Evolutionary conservation across 108 stramenopile species (phyloP), one percentile per base, ranked within the genome.

Genomic region (Fragilariopsis cylindrus): DNA sequence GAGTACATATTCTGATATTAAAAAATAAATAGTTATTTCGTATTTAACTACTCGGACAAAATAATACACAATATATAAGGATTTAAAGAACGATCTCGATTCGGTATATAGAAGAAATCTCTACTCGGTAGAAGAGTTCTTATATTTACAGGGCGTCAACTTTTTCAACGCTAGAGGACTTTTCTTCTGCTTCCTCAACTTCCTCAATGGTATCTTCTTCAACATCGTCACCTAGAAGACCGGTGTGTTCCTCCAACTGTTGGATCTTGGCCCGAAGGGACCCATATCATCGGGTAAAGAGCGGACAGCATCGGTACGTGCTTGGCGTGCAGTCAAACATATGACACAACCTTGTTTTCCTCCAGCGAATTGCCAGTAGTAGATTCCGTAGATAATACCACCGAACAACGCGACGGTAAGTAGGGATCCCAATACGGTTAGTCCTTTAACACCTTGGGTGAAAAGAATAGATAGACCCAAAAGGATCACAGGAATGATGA

Each of bases 341-440:
- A 63, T 69, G 54, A 52, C 42, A 46, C 73, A 75, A 49, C 52
- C 71, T 12, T 66, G 67, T 13, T 65, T 73, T 40, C 90, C 88
- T 12, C 83, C 84, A 9, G 79, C 54, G 70, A 68, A 85, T 50
- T 77, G 44, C 88, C 87, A 60, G 77, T 84, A 57, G 84, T 84
- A 79, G 47, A 79, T 12, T 55, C 48, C 72, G 79, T 83, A 81
- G 46, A 54, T 15, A 43, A 84, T 46, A 42, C 72, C 39, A 9
- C 73, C n/a, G 64, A 69, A 54, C 12, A 92, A 42, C 39, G 87
- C 40, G 21, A 88, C 40, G 46, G 83, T 65, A 39, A 96, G 6
- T 57, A 90, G 73, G 5, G 76, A 70, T 56, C 91, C 92, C 65
- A 93, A 70, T 3, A 83, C 88, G 43, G 84, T 90, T 53, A 89